Evolutionary conservation across 306 rosid genomes (phyloP), one percentile per base, ranked within the genome.

Genomic region (Trifolium subterraneum): DNA sequence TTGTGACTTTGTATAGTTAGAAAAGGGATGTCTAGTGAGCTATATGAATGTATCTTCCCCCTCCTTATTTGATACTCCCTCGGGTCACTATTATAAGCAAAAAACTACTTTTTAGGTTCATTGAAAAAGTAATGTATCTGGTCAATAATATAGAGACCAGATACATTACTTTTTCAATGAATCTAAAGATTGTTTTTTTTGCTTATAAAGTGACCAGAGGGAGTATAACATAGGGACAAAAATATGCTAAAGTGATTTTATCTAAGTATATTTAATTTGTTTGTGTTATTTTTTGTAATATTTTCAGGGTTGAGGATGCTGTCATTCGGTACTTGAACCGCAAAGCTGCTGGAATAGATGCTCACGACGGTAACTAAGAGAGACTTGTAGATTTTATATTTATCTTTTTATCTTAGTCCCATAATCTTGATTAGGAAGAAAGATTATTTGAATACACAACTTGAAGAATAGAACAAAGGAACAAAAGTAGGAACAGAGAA

Each of bases 251-350:
- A 35, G 48, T 10, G 33, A 15, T 58, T 58, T 29, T 59, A 42
- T 60, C 10, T 16, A 58, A 71, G 9, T 22, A 44, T 35, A 67
- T 55, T 16, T 82, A 68, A 60, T 29, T 39, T 78, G 14, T 48
- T 65, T 39, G 13, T 47, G 65, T 54, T 41, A 39, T 16, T 38
- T 27, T 55, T 62, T 58, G 63, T 55, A 29, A 58, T 63, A 59
- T 64, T 50, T 77, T 71, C 89, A 94, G 98, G 98, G 90, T 82
- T 62, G 97, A 91, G 72, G 97, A 94, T 79, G 98, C 94, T 33
- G 93, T 84, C 29, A 84, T 87, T 83, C 94, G 89, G 23, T 94
- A 94, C 87, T 78, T 91, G 86, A 91, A 94, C 86, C 88, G 89
- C 64, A 91, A 91, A 73, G 62, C 93, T 50, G 86, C 86, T 36